Percentiles rank a stretch among this genome's conserved stretches.
Conservation (phyloP, 106 monocot genomes). For the Acanthochlamys bracteata region DNA sequence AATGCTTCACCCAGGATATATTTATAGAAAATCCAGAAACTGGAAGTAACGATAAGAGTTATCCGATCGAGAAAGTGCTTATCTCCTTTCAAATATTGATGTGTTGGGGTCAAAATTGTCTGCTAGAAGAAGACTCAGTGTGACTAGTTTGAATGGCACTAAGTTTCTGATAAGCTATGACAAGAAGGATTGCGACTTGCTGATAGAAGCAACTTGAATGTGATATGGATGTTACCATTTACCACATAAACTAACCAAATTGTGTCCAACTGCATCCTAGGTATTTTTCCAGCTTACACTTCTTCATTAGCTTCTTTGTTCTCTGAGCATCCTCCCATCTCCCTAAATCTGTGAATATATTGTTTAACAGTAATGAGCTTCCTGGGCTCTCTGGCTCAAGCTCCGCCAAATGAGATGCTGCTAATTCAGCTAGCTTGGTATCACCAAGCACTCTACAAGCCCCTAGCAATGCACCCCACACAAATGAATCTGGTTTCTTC, state of each 20-base stretch:
- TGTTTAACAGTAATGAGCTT: slow-evolving; percentile 17
- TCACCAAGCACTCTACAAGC: slow-evolving; percentile 34
- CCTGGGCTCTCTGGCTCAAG: slow-evolving; percentile 36
- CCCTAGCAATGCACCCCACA: slow-evolving; percentile 57
- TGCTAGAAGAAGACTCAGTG: no score
- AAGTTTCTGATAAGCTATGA: no score
- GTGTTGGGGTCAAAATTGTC: no score
- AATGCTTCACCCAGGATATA: not conserved
- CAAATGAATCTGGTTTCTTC: slow-evolving; percentile 43
- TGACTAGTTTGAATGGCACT: no score
- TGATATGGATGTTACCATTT: no score
- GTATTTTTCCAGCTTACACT: slow-evolving; percentile 19
- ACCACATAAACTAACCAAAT: not conserved
- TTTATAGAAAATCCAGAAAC: not conserved
- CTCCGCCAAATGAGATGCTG: slow-evolving; percentile 23
- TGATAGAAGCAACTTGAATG: no score
- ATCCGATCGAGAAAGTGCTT: no score
- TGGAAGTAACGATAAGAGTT: not conserved
- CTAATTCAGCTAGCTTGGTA: slow-evolving; percentile 26
- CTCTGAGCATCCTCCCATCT: slow-evolving; percentile 25
- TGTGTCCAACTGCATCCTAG: slow-evolving; percentile 36
- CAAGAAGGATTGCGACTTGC: no score
- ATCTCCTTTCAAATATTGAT: not conserved
- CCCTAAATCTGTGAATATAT: slow-evolving; percentile 18
- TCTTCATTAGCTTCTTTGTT: slow-evolving; percentile 21